Conservation (phyloP, 139 green algal genomes). For the Chlamydomonas schloesseri region DNA sequence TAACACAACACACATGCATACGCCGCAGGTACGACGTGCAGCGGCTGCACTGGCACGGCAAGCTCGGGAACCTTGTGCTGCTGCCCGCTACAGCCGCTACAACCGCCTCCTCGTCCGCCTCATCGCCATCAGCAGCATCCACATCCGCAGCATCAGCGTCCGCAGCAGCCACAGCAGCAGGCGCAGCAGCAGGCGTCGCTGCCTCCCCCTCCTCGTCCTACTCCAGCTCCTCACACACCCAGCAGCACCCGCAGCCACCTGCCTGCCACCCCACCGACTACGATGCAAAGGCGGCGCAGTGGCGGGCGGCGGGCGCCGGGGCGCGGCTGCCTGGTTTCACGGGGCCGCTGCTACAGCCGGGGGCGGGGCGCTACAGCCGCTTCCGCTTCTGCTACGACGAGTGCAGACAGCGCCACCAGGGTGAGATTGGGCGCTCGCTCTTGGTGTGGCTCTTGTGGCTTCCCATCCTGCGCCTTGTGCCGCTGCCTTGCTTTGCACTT, state of each 20-base stretch:
- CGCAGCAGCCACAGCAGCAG: not conserved
- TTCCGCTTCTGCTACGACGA: constrained; percentile 70
- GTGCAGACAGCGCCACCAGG: constrained; percentile 43
- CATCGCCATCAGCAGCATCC: not conserved
- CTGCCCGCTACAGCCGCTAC: constrained; percentile 43
- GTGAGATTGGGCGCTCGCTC: not conserved
- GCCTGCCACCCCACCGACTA: constrained; percentile 33
- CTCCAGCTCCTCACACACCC: no score
- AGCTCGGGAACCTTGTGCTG: constrained; percentile 71
- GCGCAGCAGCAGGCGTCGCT: not conserved
- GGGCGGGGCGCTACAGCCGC: constrained; percentile 46
- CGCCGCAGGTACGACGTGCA: constrained; percentile 60
- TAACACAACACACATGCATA: not conserved
- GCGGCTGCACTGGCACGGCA: constrained; percentile 63
- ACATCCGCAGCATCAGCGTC: not conserved
- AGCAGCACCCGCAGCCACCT: not conserved
- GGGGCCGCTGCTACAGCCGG: constrained; percentile 30
- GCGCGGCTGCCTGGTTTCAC: constrained; percentile 46
- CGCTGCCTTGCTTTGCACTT: no score
- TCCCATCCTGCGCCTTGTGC: no score
- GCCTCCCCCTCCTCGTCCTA: no score
- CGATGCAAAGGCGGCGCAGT: constrained; percentile 45
- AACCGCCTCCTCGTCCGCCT: not conserved
- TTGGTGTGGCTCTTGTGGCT: no score
- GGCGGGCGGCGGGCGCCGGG: constrained; percentile 23